Evolutionary conservation across 2,329 filamentous ascomycete genomes (phyloP).

Genomic region (Lasiodiplodia hormozganensis): DNA sequence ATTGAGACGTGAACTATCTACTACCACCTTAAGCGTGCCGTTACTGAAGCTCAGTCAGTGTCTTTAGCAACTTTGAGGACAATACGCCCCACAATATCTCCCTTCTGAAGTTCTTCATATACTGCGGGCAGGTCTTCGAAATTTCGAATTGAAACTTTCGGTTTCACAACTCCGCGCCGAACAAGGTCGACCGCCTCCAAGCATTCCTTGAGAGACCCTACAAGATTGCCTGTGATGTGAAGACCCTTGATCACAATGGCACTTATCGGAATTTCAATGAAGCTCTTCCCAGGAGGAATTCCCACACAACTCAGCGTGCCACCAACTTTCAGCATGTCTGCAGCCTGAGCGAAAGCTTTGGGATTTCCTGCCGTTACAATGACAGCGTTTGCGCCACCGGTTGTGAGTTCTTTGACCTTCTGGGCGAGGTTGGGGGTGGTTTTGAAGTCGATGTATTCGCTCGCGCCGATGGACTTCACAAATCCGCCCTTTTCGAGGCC

Average conservation of each 20-base stretch:
- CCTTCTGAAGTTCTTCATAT: constrained; percentile 55
- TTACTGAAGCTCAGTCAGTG: background rate
- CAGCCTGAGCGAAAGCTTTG: constrained; percentile 51
- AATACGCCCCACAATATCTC: constrained; percentile 51
- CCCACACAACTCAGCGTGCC: constrained; percentile 54
- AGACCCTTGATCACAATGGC: constrained; percentile 56
- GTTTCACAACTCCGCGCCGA: constrained; percentile 50
- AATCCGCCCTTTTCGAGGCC: constrained; percentile 49
- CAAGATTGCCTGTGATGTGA: constrained; percentile 52
- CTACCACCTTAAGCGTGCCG: too few species aligned
- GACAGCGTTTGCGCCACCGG: constrained; percentile 50
- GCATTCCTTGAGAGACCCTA: constrained; percentile 55
- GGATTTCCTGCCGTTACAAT: constrained; percentile 53
- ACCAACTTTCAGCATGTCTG: constrained; percentile 53
- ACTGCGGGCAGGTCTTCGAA: constrained; percentile 52
- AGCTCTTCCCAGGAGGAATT: constrained; percentile 47
- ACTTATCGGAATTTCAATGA: constrained; percentile 50
- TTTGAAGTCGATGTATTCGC: constrained; percentile 51
- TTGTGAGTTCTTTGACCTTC: constrained; percentile 47
- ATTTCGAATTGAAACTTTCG: constrained; percentile 49
- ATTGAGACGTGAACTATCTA: too few species aligned
- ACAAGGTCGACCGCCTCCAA: constrained; percentile 56
- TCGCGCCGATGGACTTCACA: constrained; percentile 46
- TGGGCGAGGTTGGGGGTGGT: constrained; percentile 41
- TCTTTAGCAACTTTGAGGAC: constrained; percentile 47